Percentiles rank a stretch among this genome's conserved stretches.
Conservation (phyloP, 2,329 filamentous ascomycete genomes). For the Aspergillus sclerotialis region DNA sequence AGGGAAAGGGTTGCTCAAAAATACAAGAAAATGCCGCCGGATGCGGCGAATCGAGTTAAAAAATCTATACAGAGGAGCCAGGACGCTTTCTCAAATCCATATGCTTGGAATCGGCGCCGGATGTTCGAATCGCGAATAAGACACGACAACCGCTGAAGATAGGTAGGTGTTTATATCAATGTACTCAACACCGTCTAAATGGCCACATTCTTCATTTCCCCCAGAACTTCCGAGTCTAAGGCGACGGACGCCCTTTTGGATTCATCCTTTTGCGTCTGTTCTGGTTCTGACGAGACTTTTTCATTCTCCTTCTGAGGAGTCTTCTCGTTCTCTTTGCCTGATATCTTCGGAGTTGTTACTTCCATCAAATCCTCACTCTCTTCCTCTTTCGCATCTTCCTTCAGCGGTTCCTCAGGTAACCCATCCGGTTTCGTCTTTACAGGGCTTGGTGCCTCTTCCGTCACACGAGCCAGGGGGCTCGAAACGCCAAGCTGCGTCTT, state of each 20-base stretch:
- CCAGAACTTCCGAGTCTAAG: conserved; percentile 34
- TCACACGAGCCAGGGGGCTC: conserved; percentile 41
- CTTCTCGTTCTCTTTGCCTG: conserved; percentile 27
- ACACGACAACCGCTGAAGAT: conserved; percentile 5
- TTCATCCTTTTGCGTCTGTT: conserved; percentile 24
- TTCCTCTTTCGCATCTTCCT: conserved; percentile 22
- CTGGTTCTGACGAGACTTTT: conserved; percentile 17
- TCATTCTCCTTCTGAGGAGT: conserved; percentile 14
- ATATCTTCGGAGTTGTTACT: conserved; percentile 29
- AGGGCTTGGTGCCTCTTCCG: conserved; percentile 37
- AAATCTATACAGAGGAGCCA: conserved; percentile 27
- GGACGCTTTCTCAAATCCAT: conserved; percentile 18
- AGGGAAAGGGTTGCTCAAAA: conserved; percentile 15
- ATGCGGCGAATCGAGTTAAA: conserved; percentile 15
- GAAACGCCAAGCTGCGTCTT: conserved; percentile 37
- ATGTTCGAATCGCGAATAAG: conserved; percentile 9
- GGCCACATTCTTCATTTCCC: conserved; percentile 43
- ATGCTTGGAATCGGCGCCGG: conserved; percentile 17
- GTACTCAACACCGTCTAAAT: conserved; percentile 24
- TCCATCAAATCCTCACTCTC: conserved; percentile 34
- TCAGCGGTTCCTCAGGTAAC: conserved; percentile 23
- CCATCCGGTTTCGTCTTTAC: conserved; percentile 25
- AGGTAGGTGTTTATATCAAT: not conserved
- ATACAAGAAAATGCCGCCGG: conserved; percentile 21
- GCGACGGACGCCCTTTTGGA: conserved; percentile 19